A percentile compares a stretch with the other conserved stretches of the same genome.
phyloP scores from a whole-genome alignment of 306 rosid genomes.

The Prunus mira region DNA sequence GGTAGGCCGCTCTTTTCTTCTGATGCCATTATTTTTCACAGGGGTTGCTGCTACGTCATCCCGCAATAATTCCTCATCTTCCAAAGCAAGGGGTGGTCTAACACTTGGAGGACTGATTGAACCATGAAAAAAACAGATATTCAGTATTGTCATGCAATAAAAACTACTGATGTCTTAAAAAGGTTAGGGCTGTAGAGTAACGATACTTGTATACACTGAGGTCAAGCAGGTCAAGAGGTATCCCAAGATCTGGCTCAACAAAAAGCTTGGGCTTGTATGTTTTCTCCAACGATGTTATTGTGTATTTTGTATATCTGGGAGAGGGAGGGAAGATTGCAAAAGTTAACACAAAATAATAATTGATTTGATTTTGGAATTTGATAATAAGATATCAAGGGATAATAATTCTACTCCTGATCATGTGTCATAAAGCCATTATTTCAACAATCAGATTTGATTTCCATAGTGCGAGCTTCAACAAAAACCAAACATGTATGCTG shows the following conservation, averaged over 20 bases:
- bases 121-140: constrained; percentile 23
- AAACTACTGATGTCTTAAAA: constrained; percentile 19
- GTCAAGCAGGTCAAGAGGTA: constrained; percentile 96
- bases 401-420: not conserved
- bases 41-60: constrained; percentile 85
- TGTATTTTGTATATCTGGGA: constrained; percentile 81
- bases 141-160: constrained; percentile 27
- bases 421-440: not conserved
- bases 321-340: constrained; percentile 29
- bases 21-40: constrained; percentile 80
- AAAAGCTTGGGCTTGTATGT: constrained; percentile 90
- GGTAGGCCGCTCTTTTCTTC: constrained; percentile 89
- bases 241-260: constrained; percentile 98
- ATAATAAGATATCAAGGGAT: not conserved
- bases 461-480: not conserved
- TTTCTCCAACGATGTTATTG: constrained; percentile 91
- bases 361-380: constrained; percentile 1
- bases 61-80: constrained; percentile 88
- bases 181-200: constrained; percentile 22
- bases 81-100: constrained; percentile 68
- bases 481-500: not conserved
- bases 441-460: not conserved
- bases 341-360: constrained; percentile 17
- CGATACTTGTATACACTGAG: constrained; percentile 95
- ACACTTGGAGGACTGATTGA: constrained; percentile 71